Percentiles rank a stretch among this genome's conserved stretches.
These are phyloP conservation scores for Pholiota molesta DNA, from an alignment of 768 basidiomycete species.

Conservation along the genomic window DNA sequence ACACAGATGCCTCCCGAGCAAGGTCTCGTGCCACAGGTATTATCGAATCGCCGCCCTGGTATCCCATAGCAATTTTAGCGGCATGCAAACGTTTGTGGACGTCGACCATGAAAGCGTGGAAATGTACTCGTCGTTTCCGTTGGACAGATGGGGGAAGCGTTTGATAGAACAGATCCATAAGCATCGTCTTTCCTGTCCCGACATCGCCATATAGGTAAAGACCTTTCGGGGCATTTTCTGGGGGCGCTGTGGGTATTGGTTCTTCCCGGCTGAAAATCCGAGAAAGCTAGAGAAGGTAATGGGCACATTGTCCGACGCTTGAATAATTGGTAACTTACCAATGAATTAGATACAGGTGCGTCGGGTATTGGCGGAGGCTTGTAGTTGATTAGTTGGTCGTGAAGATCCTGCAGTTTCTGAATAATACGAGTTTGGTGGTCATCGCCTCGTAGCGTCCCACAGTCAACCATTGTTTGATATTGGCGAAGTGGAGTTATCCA, in stretches of 20 bases:
- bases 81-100: conserved; percentile 92
- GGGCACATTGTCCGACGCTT: conserved; percentile 15
- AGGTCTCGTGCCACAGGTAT: conserved; percentile 85
- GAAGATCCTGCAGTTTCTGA: conserved; percentile 76
- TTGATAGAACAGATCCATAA: conserved; percentile 97
- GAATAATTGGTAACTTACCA: conserved; percentile 32
- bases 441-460: conserved; percentile 68
- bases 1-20: conserved; percentile 78
- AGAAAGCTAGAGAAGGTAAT: conserved; percentile 41
- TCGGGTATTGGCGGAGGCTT: conserved; percentile 66
- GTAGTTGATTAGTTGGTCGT: conserved; percentile 72
- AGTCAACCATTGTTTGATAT: conserved; percentile 48
- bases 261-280: conserved; percentile 47
- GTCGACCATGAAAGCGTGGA: conserved; percentile 99
- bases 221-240: conserved; percentile 72
- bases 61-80: conserved; percentile 72
- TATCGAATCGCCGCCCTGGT: conserved; percentile 78
- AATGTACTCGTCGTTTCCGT: conserved; percentile 89
- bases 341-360: conserved; percentile 36
- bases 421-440: conserved; percentile 86
- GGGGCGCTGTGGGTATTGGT: conserved; percentile 41
- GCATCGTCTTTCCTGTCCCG: conserved; percentile 97
- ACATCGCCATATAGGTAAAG: conserved; percentile 97
- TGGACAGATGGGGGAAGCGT: conserved; percentile 69
- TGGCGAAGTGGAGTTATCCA: conserved; percentile 43